These are phyloP conservation scores for Penicillium flavigenum DNA, from an alignment of 495 filamentous ascomycete genomes.

Conservation along the genomic window DNA sequence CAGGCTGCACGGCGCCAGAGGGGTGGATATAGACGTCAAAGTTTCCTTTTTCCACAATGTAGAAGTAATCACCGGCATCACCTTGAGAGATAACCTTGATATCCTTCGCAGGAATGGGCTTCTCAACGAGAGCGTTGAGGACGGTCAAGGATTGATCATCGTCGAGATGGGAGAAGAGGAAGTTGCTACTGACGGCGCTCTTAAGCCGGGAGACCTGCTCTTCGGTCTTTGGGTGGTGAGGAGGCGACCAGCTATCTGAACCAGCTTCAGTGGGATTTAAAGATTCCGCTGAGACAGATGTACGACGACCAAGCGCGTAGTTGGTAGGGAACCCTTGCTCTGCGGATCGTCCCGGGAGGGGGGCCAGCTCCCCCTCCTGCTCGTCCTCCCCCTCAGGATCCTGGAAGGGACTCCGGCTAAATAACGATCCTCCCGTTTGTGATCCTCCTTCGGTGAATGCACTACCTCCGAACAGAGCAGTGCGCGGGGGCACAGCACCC, in stretches of 20 bases:
- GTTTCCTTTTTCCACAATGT: constrained; percentile 85
- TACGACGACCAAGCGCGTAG: constrained; percentile 90
- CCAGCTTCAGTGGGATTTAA: constrained; percentile 81
- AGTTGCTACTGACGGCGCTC: constrained; percentile 81
- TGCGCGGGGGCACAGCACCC: constrained; percentile 20
- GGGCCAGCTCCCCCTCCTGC: constrained; percentile 28
- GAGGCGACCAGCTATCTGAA: constrained; percentile 88
- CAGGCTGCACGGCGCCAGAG: constrained; percentile 75
- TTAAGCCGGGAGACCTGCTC: constrained; percentile 80
- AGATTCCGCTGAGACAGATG: constrained; percentile 95
- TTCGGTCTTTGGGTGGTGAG: constrained; percentile 73
- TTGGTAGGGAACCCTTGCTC: constrained; percentile 81
- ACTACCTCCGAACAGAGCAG: constrained; percentile 33
- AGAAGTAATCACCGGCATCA: constrained; percentile 96
- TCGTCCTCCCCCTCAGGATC: constrained; percentile 24
- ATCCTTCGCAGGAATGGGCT: constrained; percentile 88
- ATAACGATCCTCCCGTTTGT: constrained; percentile 29
- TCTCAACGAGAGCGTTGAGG: constrained; percentile 88
- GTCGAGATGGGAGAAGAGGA: constrained; percentile 91
- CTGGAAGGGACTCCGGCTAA: constrained; percentile 42
- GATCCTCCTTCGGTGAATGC: constrained; percentile 26
- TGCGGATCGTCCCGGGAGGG: constrained; percentile 32
- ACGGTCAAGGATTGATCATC: constrained; percentile 87
- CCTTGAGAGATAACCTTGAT: constrained; percentile 98
- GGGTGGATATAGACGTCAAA: constrained; percentile 92